A percentile compares a stretch with the other conserved stretches of the same genome.
phyloP scores from a whole-genome alignment of 2,329 filamentous ascomycete genomes.

The Thermoascus crustaceus region DNA sequence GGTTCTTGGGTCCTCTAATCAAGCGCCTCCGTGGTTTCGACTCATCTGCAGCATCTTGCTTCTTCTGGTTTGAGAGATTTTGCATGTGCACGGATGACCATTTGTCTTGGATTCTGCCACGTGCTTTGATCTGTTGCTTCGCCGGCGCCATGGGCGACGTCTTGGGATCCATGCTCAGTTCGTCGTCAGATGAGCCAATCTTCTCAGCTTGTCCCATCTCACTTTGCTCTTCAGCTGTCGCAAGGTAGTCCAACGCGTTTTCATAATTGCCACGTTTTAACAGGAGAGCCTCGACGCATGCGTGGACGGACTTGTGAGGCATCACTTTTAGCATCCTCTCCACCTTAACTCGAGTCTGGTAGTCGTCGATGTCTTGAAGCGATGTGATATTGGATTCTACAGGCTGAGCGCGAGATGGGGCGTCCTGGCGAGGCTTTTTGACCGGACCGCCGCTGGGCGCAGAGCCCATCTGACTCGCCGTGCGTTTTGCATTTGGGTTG shows the following conservation, averaged over 20 bases:
- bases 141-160: conserved; percentile 20
- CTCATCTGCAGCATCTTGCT: conserved; percentile 16
- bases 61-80: conserved; percentile 17
- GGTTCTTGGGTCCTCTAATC: conserved; percentile 29
- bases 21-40: conserved; percentile 29
- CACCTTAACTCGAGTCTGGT: conserved; percentile 43
- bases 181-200: conserved; percentile 33
- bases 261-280: conserved; percentile 46
- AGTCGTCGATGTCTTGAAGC: conserved; percentile 46
- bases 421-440: conserved; percentile 35
- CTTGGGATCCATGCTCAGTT: conserved; percentile 23
- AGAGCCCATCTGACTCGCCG: conserved; percentile 38
- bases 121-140: conserved; percentile 48
- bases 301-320: conserved; percentile 38
- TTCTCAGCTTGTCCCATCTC: conserved; percentile 10
- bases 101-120: conserved; percentile 51
- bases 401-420: conserved; percentile 40
- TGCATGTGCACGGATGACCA: conserved; percentile 47
- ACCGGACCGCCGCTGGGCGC: conserved; percentile 26
- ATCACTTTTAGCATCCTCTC: conserved; percentile 44
- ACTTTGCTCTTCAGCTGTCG: conserved; percentile 27
- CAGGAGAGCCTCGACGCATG: conserved; percentile 44
- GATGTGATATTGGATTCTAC: conserved; percentile 33
- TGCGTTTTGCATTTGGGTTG: conserved; percentile 33
- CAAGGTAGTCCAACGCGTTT: conserved; percentile 45